phyloP scores from a whole-genome alignment of 106 monocot species.

The Posidonia australis region DNA sequence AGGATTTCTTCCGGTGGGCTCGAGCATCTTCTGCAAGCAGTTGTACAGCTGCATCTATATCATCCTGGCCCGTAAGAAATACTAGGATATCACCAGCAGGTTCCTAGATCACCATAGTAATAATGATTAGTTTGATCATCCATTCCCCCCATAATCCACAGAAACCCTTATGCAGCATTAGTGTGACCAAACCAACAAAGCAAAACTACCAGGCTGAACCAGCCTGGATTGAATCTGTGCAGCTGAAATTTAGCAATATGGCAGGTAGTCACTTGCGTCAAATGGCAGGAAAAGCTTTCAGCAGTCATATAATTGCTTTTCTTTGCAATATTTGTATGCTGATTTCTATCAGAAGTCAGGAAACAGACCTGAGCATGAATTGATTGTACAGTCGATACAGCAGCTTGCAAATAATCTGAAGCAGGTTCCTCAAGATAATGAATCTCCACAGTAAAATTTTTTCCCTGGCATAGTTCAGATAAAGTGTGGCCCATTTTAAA shows the following conservation, averaged over 20 bases:
- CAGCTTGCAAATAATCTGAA: slow-evolving; percentile 78
- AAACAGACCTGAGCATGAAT: slow-evolving; percentile 67
- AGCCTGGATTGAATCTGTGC: too few species aligned
- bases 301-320: background rate
- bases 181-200: background rate
- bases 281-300: background rate
- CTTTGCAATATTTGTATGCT: background rate
- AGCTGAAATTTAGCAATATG: too few species aligned
- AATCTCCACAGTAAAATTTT: slow-evolving; percentile 83
- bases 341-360: background rate
- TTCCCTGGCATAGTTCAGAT: slow-evolving; percentile 46
- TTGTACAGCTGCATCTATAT: slow-evolving; percentile 82
- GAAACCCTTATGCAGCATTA: background rate
- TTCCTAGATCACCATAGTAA: slow-evolving; percentile 27
- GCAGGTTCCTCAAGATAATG: slow-evolving; percentile 76
- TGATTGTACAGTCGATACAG: slow-evolving; percentile 65
- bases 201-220: too few species aligned
- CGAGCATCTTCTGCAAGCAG: slow-evolving; percentile 48
- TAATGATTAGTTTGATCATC: background rate
- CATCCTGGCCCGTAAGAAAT: slow-evolving; percentile 97
- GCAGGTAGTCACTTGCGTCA: too few species aligned
- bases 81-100: slow-evolving; percentile 85
- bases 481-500: background rate
- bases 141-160: background rate
- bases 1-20: slow-evolving; percentile 22